Evolutionary conservation across 2,329 filamentous ascomycete species (phyloP), one percentile per base, ranked within the genome.

Genomic region (Talaromyces sp.): DNA sequence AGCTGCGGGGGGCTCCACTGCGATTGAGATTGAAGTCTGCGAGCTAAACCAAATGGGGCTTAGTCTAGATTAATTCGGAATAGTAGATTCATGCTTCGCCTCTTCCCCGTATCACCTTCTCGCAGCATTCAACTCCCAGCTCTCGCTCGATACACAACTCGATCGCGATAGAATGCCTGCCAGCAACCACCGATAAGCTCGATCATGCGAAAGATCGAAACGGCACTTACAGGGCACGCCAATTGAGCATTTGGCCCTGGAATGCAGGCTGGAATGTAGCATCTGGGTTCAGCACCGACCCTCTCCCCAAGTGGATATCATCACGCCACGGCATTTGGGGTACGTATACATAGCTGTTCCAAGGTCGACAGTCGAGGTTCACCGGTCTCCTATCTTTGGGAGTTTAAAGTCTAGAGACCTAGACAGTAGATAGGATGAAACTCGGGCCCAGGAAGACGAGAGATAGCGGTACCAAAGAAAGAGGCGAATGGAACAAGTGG

Each of bases 281-380:
- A 39, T 3, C 37, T 45, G 56, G 56, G 8, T 39, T 59, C 56
- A 59, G 56, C 56, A 59, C 56, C 56, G 56, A 59, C 56, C 50
- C 56, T 59, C 56, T 41, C 8, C 8, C 24, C 5, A 43, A 45
- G 56, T 59, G 56, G 56, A 45, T 59, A 59, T 45, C 14, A 14
- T 14, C 56, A 59, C 56, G 56, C 56, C 56, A 59, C 37, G 10
- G 10, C 16, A 24, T 39, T 24, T 22, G 50, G 31, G 22, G 50
- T 56, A 35, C 33, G 52, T 22, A 22, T 22, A 31, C 14, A 13
- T 2, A 2, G 11, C 31, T 35, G 16, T 37, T 24, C 33, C n/a
- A 37, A 37, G 33, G 52, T 22, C 10, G 16, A 56, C 8, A 9
- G 16, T 31, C 24, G 24, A 52, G 24, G 11, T 19, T 37, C 27